Evolutionary conservation across 1,284 basidiomycete genomes (phyloP).

Genomic region (Cutaneotrichosporon sp.): DNA sequence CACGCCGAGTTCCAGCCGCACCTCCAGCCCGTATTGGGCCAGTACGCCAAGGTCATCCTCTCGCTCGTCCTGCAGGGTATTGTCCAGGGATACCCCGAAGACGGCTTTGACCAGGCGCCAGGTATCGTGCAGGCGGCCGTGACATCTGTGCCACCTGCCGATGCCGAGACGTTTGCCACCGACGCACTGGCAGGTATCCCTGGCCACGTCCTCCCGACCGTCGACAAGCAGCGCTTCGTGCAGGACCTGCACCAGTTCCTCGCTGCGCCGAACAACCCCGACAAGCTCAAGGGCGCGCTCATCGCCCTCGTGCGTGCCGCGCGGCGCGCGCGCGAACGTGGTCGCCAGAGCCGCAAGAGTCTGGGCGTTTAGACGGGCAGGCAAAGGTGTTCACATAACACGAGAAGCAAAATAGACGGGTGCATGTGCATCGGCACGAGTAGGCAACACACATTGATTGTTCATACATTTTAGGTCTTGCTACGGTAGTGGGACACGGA

Average conservation of each 20-base stretch:
- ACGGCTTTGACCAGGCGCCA: slow-evolving; percentile 67
- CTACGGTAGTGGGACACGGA: too few relatives aligned
- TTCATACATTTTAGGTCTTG: too few relatives aligned
- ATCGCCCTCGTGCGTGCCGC: slow-evolving; percentile 35
- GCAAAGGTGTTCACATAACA: too few relatives aligned
- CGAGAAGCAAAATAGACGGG: neutral
- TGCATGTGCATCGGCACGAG: too few relatives aligned
- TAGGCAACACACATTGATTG: too few relatives aligned
- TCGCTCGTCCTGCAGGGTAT: slow-evolving; percentile 69
- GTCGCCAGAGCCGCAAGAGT: slow-evolving; percentile 19
- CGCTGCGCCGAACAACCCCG: slow-evolving; percentile 3
- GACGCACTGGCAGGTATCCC: slow-evolving; percentile 67
- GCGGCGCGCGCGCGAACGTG: slow-evolving; percentile 35
- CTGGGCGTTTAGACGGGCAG: slow-evolving; percentile 11
- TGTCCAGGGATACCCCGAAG: slow-evolving; percentile 81
- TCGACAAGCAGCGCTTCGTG: slow-evolving; percentile 71
- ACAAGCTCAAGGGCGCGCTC: slow-evolving; percentile 31
- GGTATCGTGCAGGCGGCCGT: slow-evolving; percentile 70
- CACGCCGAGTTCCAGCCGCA: slow-evolving; percentile 49
- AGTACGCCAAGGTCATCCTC: slow-evolving; percentile 70
- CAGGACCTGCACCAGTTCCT: slow-evolving; percentile 66
- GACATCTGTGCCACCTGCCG: slow-evolving; percentile 58
- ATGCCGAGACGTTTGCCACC: slow-evolving; percentile 68
- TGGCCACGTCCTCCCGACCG: slow-evolving; percentile 57
- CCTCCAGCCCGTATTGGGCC: slow-evolving; percentile 61